Evolutionary conservation across 306 rosid species (phyloP).

Genomic region (Cicer chorassanicum): DNA sequence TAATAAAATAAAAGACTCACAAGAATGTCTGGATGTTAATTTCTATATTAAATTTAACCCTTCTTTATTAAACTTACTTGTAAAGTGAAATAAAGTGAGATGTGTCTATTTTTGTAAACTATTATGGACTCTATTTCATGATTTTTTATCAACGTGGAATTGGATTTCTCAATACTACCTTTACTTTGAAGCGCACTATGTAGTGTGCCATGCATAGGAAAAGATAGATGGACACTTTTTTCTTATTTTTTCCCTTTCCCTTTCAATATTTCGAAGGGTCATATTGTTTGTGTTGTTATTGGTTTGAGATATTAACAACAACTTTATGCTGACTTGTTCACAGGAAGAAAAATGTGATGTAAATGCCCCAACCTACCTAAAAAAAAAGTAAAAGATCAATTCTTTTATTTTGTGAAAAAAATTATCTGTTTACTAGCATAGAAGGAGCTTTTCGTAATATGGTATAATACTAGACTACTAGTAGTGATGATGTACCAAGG

Average conservation of each 20-base stretch:
- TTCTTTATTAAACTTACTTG: too few relatives aligned
- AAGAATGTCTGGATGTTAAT: too few relatives aligned
- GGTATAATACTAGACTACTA: background rate
- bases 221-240: background rate
- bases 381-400: background rate
- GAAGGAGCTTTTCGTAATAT: background rate
- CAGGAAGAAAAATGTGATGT: background rate
- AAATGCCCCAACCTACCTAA: slow-evolving; percentile 6
- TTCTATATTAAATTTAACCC: too few relatives aligned
- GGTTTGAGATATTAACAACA: background rate
- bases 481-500: background rate
- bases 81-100: too few relatives aligned
- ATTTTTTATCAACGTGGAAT: too few relatives aligned
- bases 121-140: too few relatives aligned
- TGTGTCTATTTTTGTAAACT: too few relatives aligned
- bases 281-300: background rate
- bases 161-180: too few relatives aligned
- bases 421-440: background rate
- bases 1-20: too few relatives aligned
- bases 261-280: background rate
- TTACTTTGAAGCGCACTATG: too few relatives aligned
- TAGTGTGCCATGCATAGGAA: slow-evolving; percentile 12
- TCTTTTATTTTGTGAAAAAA: background rate
- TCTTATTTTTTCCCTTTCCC: slow-evolving; percentile 23
- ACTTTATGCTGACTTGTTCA: slow-evolving; percentile 19